Evolutionary conservation across 2,329 filamentous ascomycete species (phyloP).

Genomic region (Ascochyta clinopodiicola): DNA sequence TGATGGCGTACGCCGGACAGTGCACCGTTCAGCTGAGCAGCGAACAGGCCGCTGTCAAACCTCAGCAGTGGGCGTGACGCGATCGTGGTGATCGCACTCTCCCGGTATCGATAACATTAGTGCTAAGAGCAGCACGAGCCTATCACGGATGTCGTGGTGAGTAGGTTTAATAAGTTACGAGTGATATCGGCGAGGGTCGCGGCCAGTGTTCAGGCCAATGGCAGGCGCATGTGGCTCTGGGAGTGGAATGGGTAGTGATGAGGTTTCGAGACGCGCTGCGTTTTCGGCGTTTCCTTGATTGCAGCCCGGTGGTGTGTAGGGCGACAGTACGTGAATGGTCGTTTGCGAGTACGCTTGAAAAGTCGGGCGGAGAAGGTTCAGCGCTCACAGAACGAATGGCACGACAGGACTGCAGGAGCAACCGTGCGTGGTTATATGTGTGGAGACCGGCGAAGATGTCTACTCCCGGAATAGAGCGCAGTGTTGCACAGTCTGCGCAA

Average conservation of each 20-base stretch:
- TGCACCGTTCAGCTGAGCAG: constrained; percentile 12
- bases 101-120: constrained; percentile 14
- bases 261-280: constrained; percentile 10
- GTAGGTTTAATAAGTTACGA: constrained; percentile 13
- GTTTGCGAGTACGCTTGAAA: constrained; percentile 2
- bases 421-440: constrained; percentile 16
- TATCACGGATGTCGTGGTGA: constrained; percentile 4
- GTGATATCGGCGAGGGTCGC: constrained; percentile 10
- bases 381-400: constrained; percentile 16
- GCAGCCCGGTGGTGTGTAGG: constrained; percentile 8
- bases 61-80: constrained; percentile 15
- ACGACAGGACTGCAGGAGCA: constrained; percentile 4
- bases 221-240: constrained; percentile 2
- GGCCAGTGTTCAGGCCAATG: constrained; percentile 6
- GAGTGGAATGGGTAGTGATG: constrained; percentile 1
- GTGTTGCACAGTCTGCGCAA: constrained; percentile 16
- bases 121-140: constrained; percentile 5
- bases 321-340: constrained; percentile 9
- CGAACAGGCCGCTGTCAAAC: constrained; percentile 16
- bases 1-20: neutral
- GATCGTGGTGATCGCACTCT: constrained; percentile 17
- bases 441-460: constrained; percentile 15
- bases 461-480: constrained; percentile 15
- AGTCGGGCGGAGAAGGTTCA: constrained; percentile 4
- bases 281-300: constrained; percentile 1